These are phyloP conservation scores for Clavaria fumosa DNA, from an alignment of 768 basidiomycete genomes.

Conservation along the genomic window DNA sequence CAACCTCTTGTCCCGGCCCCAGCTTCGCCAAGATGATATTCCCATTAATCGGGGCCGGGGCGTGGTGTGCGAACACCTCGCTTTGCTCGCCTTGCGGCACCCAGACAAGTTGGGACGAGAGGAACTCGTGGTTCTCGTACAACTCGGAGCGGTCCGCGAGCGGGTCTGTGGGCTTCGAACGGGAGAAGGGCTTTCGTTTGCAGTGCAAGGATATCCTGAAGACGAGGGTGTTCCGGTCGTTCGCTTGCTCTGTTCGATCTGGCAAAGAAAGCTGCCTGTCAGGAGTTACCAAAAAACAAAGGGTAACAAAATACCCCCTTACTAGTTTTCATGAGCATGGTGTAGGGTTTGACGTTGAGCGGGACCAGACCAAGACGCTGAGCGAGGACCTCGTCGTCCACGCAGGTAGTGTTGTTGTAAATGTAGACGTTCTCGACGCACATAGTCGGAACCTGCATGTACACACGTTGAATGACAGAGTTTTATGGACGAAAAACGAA, in stretches of 20 bases:
- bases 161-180: no score
- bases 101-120: slow-evolving; percentile 59
- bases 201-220: slow-evolving; percentile 64
- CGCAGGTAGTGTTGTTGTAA: slow-evolving; percentile 89
- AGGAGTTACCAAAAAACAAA: no score
- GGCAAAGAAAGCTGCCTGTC: no score
- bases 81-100: slow-evolving; percentile 70
- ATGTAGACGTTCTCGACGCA: slow-evolving; percentile 85
- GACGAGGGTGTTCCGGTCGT: slow-evolving; percentile 84
- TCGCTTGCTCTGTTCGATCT: slow-evolving; percentile 43
- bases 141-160: no score
- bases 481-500: not conserved
- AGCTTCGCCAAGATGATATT: slow-evolving; percentile 87
- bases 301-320: no score
- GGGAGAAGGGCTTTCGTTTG: slow-evolving; percentile 32
- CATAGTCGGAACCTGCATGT: slow-evolving; percentile 66
- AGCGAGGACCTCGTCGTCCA: slow-evolving; percentile 86
- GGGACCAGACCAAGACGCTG: slow-evolving; percentile 90
- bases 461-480: slow-evolving; percentile 3
- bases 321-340: slow-evolving; percentile 43
- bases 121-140: slow-evolving; percentile 58
- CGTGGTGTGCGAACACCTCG: slow-evolving; percentile 33
- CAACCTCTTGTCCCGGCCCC: slow-evolving; percentile 77
- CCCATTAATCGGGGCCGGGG: slow-evolving; percentile 53
- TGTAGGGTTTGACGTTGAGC: slow-evolving; percentile 67